A percentile compares a stretch with the other conserved stretches of the same genome.
Conservation (phyloP, 805 yeast genomes). For the Ascoidea asiatica region DNA sequence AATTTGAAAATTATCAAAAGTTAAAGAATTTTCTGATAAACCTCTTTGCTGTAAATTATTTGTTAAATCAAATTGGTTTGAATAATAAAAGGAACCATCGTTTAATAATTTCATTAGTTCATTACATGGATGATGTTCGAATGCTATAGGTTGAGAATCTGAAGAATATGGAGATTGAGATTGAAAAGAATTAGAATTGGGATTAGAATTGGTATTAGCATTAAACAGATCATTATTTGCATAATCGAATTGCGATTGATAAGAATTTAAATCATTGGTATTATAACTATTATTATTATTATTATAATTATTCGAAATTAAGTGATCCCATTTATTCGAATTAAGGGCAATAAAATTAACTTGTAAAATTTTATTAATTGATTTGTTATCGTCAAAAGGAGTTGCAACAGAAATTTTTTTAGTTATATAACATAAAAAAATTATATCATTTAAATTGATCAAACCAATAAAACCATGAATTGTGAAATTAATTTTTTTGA, state of each 20-base stretch:
- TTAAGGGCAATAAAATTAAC: constrained; percentile 80
- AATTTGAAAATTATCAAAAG: constrained; percentile 51
- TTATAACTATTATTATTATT: background rate
- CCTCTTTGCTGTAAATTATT: constrained; percentile 75
- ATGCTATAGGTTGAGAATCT: constrained; percentile 6
- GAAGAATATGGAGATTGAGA: constrained; percentile 1
- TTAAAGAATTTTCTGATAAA: constrained; percentile 28
- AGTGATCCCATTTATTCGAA: constrained; percentile 56
- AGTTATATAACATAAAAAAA: constrained; percentile 69
- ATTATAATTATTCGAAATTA: background rate
- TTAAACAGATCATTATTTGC: background rate
- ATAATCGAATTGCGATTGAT: no score
- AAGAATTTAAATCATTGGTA: background rate
- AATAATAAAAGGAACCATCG: constrained; percentile 85
- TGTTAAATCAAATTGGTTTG: constrained; percentile 86
- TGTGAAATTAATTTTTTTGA: constrained; percentile 29
- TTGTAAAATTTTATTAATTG: constrained; percentile 65
- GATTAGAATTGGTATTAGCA: background rate
- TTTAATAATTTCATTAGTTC: constrained; percentile 65
- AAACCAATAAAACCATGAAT: constrained; percentile 70
- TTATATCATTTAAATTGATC: constrained; percentile 51
- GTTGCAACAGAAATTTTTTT: constrained; percentile 66
- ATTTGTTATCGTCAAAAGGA: constrained; percentile 60
- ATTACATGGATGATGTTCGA: constrained; percentile 66
- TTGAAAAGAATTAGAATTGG: background rate